Evolutionary conservation across 2,329 filamentous ascomycete species (phyloP).

Genomic region (Fusarium lyarnte): DNA sequence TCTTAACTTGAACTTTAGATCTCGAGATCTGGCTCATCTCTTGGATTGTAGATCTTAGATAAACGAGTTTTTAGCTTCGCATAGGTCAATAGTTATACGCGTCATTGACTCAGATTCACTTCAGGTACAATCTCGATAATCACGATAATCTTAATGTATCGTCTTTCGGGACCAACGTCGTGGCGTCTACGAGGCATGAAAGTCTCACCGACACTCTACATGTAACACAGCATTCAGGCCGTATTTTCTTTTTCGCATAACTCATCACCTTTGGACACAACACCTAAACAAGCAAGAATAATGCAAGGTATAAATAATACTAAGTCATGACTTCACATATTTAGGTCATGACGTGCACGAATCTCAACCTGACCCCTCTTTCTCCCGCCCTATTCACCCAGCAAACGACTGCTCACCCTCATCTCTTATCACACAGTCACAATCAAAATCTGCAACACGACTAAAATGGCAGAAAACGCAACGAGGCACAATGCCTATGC

Average conservation of each 20-base stretch:
- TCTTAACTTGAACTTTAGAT: neutral
- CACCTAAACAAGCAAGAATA: neutral
- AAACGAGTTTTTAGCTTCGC: neutral
- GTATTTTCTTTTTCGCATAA: neutral
- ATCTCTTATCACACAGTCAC: neutral
- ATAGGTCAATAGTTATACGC: fast-evolving
- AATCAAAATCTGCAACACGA: neutral
- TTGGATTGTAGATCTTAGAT: neutral
- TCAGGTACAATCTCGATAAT: neutral
- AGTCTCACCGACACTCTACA: neutral
- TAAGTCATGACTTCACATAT: constrained; percentile 8
- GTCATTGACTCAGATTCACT: neutral
- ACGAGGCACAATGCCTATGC: constrained; percentile 30
- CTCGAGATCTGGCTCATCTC: neutral
- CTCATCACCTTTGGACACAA: fast-evolving
- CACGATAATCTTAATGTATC: neutral
- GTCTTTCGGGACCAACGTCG: neutral
- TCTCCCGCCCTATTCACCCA: neutral
- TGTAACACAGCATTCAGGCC: neutral
- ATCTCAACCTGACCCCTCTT: neutral
- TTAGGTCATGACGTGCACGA: constrained; percentile 22
- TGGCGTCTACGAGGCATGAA: neutral
- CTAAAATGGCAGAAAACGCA: neutral
- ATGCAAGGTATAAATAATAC: neutral
- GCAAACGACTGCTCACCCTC: neutral